Conservation (phyloP, 176 grass and related monocot genomes). For the Rhynchospora breviuscula region DNA sequence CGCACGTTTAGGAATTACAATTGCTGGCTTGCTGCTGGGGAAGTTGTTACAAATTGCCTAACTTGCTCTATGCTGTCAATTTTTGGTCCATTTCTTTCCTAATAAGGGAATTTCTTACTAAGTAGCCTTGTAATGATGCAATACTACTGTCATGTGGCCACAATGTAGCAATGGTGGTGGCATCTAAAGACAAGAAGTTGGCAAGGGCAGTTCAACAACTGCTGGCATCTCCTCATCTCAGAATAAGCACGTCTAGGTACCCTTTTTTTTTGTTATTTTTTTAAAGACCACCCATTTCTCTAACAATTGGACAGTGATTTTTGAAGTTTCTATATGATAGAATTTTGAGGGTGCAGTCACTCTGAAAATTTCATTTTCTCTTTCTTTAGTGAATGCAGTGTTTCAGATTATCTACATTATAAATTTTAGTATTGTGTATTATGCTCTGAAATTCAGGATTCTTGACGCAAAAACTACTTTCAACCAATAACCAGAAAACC, state of each 20-base stretch:
- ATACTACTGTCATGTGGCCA: neutral
- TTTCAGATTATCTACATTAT: neutral
- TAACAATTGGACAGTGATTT: neutral
- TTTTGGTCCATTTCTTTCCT: neutral
- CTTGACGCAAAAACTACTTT: neutral
- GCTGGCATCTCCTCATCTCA: conserved; percentile 75
- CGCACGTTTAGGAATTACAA: neutral
- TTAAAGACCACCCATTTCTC: neutral
- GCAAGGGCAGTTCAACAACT: conserved; percentile 64
- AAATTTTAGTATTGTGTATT: neutral
- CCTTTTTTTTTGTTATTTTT: neutral
- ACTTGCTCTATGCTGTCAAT: neutral
- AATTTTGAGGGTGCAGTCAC: neutral
- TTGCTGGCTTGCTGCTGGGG: neutral
- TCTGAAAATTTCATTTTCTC: neutral
- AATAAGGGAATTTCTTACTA: neutral
- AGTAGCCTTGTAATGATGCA: neutral
- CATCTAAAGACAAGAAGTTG: conserved; percentile 92
- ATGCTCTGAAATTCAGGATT: neutral
- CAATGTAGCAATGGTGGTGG: conserved; percentile 82
- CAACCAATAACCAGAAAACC: neutral
- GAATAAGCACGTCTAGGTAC: conserved; percentile 88
- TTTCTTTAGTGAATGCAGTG: neutral
- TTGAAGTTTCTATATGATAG: neutral
- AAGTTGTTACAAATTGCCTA: neutral